A percentile compares a stretch with the other conserved stretches of the same genome.
Evolutionary conservation across 169 alveolate genomes (phyloP).

Genomic region (Plasmodium coatneyi): DNA sequence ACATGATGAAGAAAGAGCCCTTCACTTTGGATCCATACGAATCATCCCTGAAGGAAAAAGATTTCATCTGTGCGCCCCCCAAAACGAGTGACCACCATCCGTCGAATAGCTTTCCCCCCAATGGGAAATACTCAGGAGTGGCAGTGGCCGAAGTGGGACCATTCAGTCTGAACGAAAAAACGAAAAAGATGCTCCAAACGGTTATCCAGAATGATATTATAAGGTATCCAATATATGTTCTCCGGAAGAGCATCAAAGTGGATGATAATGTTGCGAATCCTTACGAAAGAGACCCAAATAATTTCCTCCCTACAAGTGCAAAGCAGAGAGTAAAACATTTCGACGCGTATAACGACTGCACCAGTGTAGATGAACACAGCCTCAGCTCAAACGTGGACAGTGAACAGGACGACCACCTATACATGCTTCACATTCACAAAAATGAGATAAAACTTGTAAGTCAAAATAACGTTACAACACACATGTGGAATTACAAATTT

Average conservation of each 20-base stretch:
- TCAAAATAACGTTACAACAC: slow-evolving; percentile 10
- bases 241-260: not conserved
- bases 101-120: not conserved
- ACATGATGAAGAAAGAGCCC: not conserved
- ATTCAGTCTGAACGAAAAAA: slow-evolving; percentile 20
- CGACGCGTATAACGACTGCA: not conserved
- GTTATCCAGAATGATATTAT: slow-evolving; percentile 40
- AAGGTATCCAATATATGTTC: slow-evolving; percentile 38
- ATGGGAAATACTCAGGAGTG: slow-evolving; percentile 23
- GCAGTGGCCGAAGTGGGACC: slow-evolving; percentile 69
- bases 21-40: not conserved
- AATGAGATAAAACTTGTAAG: slow-evolving; percentile 37
- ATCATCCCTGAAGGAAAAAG: not conserved
- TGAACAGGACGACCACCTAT: slow-evolving; percentile 17
- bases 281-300: too few species aligned
- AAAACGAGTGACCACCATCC: not conserved
- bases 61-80: not conserved
- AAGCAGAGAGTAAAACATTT: not conserved
- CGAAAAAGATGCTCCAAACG: slow-evolving; percentile 26
- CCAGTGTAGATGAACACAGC: slow-evolving; percentile 2
- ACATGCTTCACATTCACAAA: slow-evolving; percentile 52
- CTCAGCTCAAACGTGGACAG: slow-evolving; percentile 13
- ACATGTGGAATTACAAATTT: slow-evolving; percentile 59
- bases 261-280: not conserved
- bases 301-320: not conserved